Percentiles rank a stretch among this genome's conserved stretches.
Conservation (phyloP, 78 protist species). For the Isochrysis galbana region DNA sequence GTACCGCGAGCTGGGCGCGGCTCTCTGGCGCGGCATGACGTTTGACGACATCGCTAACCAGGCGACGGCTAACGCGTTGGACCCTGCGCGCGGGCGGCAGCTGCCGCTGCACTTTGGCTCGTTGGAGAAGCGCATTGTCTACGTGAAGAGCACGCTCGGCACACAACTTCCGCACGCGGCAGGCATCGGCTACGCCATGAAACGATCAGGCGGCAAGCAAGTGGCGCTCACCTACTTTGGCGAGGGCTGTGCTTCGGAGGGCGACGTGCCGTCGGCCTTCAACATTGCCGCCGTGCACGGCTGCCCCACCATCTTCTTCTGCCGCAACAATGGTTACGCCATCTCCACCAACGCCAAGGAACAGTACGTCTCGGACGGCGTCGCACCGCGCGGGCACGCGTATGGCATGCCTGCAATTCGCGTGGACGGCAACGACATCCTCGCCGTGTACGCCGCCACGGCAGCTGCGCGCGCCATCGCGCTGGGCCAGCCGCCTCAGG, state of each 20-base stretch:
- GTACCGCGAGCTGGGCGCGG: neutral
- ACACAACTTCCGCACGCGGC: conserved; percentile 3
- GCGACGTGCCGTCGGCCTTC: conserved; percentile 95
- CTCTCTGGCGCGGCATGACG: neutral
- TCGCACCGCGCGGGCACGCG: conserved; percentile 72
- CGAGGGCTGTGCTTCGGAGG: conserved; percentile 98
- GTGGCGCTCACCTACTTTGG: conserved; percentile 90
- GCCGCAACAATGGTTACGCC: conserved; percentile 97
- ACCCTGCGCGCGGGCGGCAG: neutral
- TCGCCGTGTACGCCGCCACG: conserved; percentile 88
- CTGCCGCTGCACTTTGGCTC: neutral
- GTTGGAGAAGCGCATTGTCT: neutral
- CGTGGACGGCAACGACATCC: conserved; percentile 92
- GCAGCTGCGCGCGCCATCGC: conserved; percentile 85
- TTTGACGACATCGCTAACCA: neutral
- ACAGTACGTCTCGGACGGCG: conserved; percentile 75
- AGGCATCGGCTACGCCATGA: neutral
- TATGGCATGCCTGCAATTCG: conserved; percentile 85
- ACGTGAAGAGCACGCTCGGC: neutral
- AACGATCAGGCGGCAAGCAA: conserved; percentile 55
- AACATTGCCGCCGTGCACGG: conserved; percentile 87
- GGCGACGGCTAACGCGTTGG: neutral
- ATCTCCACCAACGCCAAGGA: conserved; percentile 92
- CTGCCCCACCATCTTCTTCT: conserved; percentile 86
- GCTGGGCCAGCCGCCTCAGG: conserved; percentile 84